Percentiles rank a stretch among this genome's conserved stretches.
phyloP scores from a whole-genome alignment of 805 yeast species.

The Saccharomycopsis selenospora region DNA sequence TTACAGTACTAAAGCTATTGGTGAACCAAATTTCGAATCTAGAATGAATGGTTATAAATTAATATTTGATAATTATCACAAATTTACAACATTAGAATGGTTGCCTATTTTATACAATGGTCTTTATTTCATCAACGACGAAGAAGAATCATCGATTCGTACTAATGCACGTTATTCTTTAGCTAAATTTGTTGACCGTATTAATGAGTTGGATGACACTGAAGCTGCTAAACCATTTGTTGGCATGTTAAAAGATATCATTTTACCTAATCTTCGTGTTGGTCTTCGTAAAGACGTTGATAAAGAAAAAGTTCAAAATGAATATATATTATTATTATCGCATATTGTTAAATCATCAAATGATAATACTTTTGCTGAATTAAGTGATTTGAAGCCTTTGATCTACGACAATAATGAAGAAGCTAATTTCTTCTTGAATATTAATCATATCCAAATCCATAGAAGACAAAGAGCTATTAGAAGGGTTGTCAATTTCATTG shows the following conservation, averaged over 20 bases:
- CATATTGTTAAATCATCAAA: conserved; percentile 48
- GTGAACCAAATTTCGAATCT: conserved; percentile 72
- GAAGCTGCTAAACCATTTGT: conserved; percentile 30
- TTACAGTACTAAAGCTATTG: conserved; percentile 51
- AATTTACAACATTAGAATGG: conserved; percentile 48
- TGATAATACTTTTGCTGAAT: conserved; percentile 36
- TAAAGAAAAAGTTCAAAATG: conserved; percentile 58
- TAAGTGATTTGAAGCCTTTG: conserved; percentile 61
- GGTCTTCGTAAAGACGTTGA: conserved; percentile 53
- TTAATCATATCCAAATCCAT: conserved; percentile 76
- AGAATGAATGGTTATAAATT: conserved; percentile 60
- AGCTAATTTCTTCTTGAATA: conserved; percentile 68
- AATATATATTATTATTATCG: conserved; percentile 58
- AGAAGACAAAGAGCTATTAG: conserved; percentile 81
- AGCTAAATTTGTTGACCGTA: conserved; percentile 56
- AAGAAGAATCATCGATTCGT: conserved; percentile 72
- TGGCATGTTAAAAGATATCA: conserved; percentile 39
- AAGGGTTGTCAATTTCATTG: conserved; percentile 46
- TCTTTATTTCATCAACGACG: conserved; percentile 66
- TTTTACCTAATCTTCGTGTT: conserved; percentile 57
- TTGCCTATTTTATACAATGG: conserved; percentile 62
- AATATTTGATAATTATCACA: conserved; percentile 27
- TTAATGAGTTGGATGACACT: conserved; percentile 28
- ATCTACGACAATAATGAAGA: conserved; percentile 68
- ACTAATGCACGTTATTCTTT: conserved; percentile 64